Evolutionary conservation across 176 grass and related monocot species (phyloP).

Genomic region (Musa beccarii): DNA sequence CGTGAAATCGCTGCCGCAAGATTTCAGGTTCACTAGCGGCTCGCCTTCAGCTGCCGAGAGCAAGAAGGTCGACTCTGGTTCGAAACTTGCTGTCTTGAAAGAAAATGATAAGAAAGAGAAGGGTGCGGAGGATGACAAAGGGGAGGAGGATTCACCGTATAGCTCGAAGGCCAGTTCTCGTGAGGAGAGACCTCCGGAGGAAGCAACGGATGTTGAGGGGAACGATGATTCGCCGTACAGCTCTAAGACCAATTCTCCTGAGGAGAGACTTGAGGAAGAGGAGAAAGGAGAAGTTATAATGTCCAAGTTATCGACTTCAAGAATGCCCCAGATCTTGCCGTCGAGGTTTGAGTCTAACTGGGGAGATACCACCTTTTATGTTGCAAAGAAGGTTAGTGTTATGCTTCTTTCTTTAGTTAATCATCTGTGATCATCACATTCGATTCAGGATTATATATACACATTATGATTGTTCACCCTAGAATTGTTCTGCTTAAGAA

Average conservation of each 20-base stretch:
- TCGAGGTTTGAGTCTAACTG: constrained; percentile 45
- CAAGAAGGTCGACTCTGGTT: constrained; percentile 1
- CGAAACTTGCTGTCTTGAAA: neutral
- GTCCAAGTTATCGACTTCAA: constrained; percentile 8
- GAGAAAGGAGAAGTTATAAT: constrained; percentile 22
- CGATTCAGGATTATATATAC: neutral
- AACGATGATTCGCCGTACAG: constrained; percentile 3
- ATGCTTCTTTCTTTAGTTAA: neutral
- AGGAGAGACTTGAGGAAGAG: constrained; percentile 13
- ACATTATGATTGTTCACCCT: neutral
- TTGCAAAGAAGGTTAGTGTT: constrained; percentile 68
- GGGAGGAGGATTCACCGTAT: constrained; percentile 10
- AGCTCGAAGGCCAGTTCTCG: constrained; percentile 1
- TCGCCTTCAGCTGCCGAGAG: constrained; percentile 4
- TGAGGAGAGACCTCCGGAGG: neutral
- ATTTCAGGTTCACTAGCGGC: constrained; percentile 40
- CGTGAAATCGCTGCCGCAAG: constrained; percentile 60
- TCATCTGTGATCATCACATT: neutral
- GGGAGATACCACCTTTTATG: constrained; percentile 79
- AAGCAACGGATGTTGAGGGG: neutral
- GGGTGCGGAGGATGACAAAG: neutral
- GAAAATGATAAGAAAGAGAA: constrained; percentile 12
- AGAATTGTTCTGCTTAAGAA: neutral
- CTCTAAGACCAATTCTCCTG: constrained; percentile 1
- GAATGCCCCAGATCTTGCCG: constrained; percentile 23